Conservation (phyloP, 305 asterid genomes). For the Solanum chacoense region DNA sequence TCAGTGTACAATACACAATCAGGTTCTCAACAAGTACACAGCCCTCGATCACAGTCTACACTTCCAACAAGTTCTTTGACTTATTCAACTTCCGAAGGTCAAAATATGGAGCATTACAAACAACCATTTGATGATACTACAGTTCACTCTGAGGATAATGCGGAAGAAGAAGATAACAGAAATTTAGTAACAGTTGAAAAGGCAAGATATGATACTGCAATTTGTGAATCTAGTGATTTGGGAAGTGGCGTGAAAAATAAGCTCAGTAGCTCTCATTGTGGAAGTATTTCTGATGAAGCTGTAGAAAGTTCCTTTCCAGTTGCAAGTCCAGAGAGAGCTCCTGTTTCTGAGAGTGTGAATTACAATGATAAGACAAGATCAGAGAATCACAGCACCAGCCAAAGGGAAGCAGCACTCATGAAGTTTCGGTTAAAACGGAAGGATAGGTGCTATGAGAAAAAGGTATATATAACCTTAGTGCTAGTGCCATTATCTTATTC, state of each 20-base stretch:
- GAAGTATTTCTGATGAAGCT: neutral
- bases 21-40: neutral
- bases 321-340: neutral
- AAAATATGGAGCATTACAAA: neutral
- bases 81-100: neutral
- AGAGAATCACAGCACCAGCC: constrained; percentile 1
- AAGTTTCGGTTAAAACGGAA: constrained; percentile 13
- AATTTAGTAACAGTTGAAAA: neutral
- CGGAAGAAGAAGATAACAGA: neutral
- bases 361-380: neutral
- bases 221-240: neutral
- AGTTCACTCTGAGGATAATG: neutral
- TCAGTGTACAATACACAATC: neutral
- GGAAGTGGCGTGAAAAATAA: neutral
- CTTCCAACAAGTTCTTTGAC: constrained; percentile 5
- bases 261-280: neutral
- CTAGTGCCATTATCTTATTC: neutral
- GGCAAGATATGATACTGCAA: neutral
- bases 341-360: constrained; percentile 6
- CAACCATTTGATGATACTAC: neutral
- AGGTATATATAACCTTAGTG: neutral
- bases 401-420: constrained; percentile 8
- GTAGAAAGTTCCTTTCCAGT: neutral
- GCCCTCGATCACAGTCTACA: neutral
- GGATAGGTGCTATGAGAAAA: constrained; percentile 12